Base-by-base conservation (phyloP, 1,139 yeast genomes). In the Candida sp. region DNA sequence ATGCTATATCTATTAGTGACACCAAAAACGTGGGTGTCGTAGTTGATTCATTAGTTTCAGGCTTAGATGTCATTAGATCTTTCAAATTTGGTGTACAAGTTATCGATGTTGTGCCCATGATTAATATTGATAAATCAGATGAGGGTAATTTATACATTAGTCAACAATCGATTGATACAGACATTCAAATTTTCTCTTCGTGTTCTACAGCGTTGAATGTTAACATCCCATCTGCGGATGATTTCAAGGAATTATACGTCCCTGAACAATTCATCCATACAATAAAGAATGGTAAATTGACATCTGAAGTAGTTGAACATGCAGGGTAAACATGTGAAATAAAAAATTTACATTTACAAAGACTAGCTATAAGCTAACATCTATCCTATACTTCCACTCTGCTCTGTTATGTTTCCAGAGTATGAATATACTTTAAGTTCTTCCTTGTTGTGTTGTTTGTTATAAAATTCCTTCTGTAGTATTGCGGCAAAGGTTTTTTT, bases 181-280 rank as follows among this genome's bases (percentile, higher is more conserved):
- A 88, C 51, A 56, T 63, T 33, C 77, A 70, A 49, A 71, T 93
- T 36, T 88, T 81, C 67, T 85, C 97, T 9, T 85, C 96, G 41
- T 83, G 88, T 45, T 79, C 95, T 21, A 87, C 97, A 1, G 79
- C 96, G 3, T 72, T 95, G 61, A 93, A 93, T 63, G 73, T 91
- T 52, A 87, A 89, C 56, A 76, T 89, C 36, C 96, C 96, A 36
- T 66, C 71, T 40, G 79, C 75, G 4, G 81, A 70, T 22, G 87
- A 78, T 44, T 84, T 78, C 63, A 77, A 73, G 43, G 98, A 91
- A 60, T 70, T 82, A 48, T 82, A 96, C 5, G 80, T 86, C 33
- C 97, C 97, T 2, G 97, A 91, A 63, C 97, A 91, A 68, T 76
- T 91, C 64, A 81, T 81, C 55, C 96, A 87, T 63, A 54, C 65